A percentile compares a stretch with the other conserved stretches of the same genome.
phyloP scores from a whole-genome alignment of 2,329 filamentous ascomycete species.

The Arthrocladium fulminans region DNA sequence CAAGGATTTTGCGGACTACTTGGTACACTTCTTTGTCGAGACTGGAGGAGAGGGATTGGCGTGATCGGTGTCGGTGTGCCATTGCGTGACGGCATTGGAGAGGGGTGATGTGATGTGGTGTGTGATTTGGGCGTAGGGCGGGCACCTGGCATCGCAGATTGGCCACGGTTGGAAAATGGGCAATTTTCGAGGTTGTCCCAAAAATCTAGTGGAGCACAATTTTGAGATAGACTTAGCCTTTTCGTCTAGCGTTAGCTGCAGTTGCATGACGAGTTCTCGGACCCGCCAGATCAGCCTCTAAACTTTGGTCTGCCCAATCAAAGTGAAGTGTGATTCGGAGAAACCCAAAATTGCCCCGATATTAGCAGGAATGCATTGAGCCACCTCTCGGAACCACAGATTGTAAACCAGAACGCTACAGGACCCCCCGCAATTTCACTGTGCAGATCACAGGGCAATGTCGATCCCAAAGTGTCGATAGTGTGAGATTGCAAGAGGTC shows the following conservation, averaged over 20 bases:
- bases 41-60: background rate
- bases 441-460: background rate
- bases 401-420: no score
- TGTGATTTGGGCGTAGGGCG: background rate
- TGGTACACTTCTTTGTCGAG: constrained; percentile 54
- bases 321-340: no score
- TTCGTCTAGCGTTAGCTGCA: no score
- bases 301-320: no score
- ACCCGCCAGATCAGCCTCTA: no score
- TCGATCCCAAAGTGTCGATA: background rate
- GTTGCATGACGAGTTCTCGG: no score
- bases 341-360: no score
- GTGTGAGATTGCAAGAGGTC: background rate
- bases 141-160: background rate
- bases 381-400: no score
- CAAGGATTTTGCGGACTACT: constrained; percentile 66
- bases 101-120: background rate
- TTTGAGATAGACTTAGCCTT: no score
- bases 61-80: background rate
- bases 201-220: background rate
- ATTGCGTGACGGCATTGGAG: background rate
- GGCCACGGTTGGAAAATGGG: background rate
- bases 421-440: background rate
- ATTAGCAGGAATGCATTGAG: no score
- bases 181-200: background rate